phyloP scores from a whole-genome alignment of 2,329 filamentous ascomycete species.

The Phialophora chinensis region DNA sequence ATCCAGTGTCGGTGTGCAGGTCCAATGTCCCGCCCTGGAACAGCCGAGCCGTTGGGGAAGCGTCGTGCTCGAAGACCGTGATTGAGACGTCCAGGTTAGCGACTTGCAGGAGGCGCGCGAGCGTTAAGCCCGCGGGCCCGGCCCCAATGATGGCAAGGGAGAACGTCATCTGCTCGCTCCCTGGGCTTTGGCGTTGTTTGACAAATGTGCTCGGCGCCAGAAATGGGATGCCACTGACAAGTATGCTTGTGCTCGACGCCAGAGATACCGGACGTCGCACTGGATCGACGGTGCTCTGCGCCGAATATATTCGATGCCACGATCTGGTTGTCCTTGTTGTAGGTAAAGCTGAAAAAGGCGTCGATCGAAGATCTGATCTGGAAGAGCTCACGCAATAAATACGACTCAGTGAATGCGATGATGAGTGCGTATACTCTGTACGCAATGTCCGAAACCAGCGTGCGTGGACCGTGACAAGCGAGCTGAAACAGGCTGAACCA shows the following conservation, averaged over 20 bases:
- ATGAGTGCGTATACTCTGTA: background rate
- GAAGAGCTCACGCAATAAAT: background rate
- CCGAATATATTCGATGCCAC: background rate
- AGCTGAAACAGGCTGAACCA: too few species aligned
- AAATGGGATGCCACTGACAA: background rate
- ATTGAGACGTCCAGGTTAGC: conserved; percentile 33
- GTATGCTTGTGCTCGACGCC: too few species aligned
- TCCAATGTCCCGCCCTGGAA: conserved; percentile 48
- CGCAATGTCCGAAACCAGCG: background rate
- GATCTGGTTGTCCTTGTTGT: too few species aligned
- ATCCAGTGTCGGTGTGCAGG: conserved; percentile 45
- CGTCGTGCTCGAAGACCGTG: conserved; percentile 45
- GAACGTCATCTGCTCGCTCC: conserved; percentile 12
- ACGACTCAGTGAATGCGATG: background rate
- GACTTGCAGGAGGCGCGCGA: conserved; percentile 45
- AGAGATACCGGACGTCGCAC: background rate
- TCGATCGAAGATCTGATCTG: background rate
- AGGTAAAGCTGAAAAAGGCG: background rate
- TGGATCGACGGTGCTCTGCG: background rate
- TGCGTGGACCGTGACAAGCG: too few species aligned
- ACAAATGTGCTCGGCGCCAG: background rate
- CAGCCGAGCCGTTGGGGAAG: conserved; percentile 39
- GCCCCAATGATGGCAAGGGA: conserved; percentile 45
- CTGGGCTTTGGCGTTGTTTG: background rate
- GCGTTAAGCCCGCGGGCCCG: conserved; percentile 45